Evolutionary conservation across 225 moss, liverwort and hornwort species (phyloP), one percentile per base, ranked within the genome.

Genomic region (Antitrichia curtipendula): DNA sequence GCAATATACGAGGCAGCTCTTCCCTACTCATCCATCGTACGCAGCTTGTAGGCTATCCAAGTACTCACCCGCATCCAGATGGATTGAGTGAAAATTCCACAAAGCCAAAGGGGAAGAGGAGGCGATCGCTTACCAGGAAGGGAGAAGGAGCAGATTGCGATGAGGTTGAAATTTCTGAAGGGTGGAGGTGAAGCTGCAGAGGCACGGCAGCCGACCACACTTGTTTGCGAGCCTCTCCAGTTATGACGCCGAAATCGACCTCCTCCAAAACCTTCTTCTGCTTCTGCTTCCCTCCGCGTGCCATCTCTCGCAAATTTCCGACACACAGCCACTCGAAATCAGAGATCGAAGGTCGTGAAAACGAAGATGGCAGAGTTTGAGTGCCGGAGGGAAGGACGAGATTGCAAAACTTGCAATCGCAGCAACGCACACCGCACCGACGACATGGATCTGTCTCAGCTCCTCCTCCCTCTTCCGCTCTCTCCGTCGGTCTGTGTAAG

Each of bases 181-280:
- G 86, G 82, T 99, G 98, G 20, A 97, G 93, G 52, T 92, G 92
- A 66, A 97, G 90, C 83, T 96, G 93, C 86, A 97, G 60, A 34
- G 98, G 98, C 89, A 99, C 95, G 14, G 98, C 96, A 27, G 94
- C 98, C 88, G 95, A 95, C 98, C 98, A 99, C 22, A 97, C 96
- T 87, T 96, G 93, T 88, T 95, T 97, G 78, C 98, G 98, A 68
- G 98, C 96, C 75, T 97, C 95, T 53, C 89, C 90, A 36, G 95
- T 89, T 58, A 96, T 88, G 50, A 91, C 88, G 25, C 89, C 92
- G 43, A 91, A 91, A 85, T 95, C 95, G 56, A 93, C 94, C 89
- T 91, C 91, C 85, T 90, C 91, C 88, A 90, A 69, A 79, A 90
- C 89, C 90, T 91, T 94, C 94, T 89, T 90, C 84, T 29, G 81